Evolutionary conservation across 495 filamentous ascomycete genomes (phyloP), one percentile per base, ranked within the genome.

Genomic region (Talaromyces adpressus): DNA sequence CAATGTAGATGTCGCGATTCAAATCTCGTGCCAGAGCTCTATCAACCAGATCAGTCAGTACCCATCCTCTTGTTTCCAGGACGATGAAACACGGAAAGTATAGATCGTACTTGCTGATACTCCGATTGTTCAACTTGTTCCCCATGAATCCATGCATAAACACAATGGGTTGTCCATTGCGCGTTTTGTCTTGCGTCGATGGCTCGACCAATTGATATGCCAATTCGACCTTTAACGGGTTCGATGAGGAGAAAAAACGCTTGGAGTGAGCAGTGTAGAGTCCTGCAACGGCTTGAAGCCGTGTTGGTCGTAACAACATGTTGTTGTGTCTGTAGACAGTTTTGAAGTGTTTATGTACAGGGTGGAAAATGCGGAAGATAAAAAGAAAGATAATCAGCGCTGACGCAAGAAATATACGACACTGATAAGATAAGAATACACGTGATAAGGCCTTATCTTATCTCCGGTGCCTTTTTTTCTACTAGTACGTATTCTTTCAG

Each of bases 121-220:
- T 92, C 75, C 93, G 78, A 71, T 98, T 94, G 69, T 98, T 98
- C 80, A 91, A 90, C 76, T 96, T 97, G 47, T 91, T 96, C 23
- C 94, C 94, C 71, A 98, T 98, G 16, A 98, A 81, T 4, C 94
- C 94, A 73, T 98, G 94, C 74, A 98, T 83, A 65, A 98, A 85
- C 66, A 98, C 75, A 63, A 98, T 89, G 1, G 94, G 91, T 51
- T 83, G 70, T 62, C 67, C 72, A 53, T 82, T 82, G 20, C 72
- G 71, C 39, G 63, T 67, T 41, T 65, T 64, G 45, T 76, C 66
- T 59, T 70, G 73, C 18, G 67, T 72, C 60, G 79, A 74, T 1
- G 77, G 77, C 1, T 74, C 75, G 60, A 73, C 77, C 30, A 78
- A 74, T 62, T 80, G 75, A 63, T 73, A 80, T 3, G 77, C 69